Evolutionary conservation across 2,329 filamentous ascomycete genomes (phyloP).

Genomic region (Westerdykella ornata): DNA sequence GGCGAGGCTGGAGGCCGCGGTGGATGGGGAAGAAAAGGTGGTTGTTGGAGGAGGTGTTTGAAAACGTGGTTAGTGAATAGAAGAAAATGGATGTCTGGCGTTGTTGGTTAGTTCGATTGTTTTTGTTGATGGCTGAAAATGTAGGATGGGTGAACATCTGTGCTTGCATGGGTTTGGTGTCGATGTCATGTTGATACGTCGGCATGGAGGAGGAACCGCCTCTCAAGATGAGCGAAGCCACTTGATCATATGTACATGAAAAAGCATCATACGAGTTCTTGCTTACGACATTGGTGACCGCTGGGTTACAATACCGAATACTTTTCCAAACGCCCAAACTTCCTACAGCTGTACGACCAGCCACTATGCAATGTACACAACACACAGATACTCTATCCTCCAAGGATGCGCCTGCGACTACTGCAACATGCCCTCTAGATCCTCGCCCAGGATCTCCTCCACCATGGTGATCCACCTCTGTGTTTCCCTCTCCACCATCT

Average conservation of each 20-base stretch:
- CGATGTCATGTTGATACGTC: too few relatives aligned
- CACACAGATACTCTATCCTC: too few relatives aligned
- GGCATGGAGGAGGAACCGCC: too few relatives aligned
- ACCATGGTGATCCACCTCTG: conserved; percentile 86
- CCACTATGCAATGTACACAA: too few relatives aligned
- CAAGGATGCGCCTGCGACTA: conserved; percentile 38
- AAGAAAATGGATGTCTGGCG: background rate
- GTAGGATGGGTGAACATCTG: background rate
- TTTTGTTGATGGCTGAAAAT: background rate
- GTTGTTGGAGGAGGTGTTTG: background rate
- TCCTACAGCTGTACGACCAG: too few relatives aligned
- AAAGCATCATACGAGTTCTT: too few relatives aligned
- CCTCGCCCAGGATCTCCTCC: conserved; percentile 83
- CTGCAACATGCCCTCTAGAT: conserved; percentile 84
- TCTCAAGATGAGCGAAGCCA: too few relatives aligned
- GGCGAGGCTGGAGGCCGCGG: conserved; percentile 23
- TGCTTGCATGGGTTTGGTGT: background rate
- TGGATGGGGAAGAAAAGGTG: conserved; percentile 15
- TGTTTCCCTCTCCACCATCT: conserved; percentile 83
- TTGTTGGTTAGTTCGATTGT: background rate
- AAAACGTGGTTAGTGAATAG: background rate
- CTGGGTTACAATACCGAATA: too few relatives aligned
- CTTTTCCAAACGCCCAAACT: too few relatives aligned
- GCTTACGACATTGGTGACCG: too few relatives aligned
- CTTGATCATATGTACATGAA: too few relatives aligned